A percentile compares a stretch with the other conserved stretches of the same genome.
phyloP scores from a whole-genome alignment of 306 rosid species.

The Aeschynomene evenia region DNA sequence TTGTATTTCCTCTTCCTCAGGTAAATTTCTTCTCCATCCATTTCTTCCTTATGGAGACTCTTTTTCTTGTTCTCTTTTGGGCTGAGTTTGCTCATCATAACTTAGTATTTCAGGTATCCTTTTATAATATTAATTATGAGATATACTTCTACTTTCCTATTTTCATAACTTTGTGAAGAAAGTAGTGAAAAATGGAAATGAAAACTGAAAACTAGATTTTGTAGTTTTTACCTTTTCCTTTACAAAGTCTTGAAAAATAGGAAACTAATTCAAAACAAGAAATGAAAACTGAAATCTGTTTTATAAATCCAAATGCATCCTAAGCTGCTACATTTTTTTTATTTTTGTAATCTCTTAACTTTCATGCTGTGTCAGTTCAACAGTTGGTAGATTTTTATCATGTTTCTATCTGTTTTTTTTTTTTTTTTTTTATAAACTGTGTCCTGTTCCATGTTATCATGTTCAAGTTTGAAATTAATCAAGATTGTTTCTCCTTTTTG shows the following conservation, averaged over 20 bases:
- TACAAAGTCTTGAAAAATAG: no score
- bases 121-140: slow-evolving; percentile 11
- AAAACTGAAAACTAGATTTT: no score
- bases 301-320: no score
- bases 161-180: no score
- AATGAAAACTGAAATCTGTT: no score
- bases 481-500: not conserved
- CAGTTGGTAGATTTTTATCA: not conserved
- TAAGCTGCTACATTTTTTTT: not conserved
- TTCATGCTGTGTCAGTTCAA: not conserved
- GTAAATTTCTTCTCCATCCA: slow-evolving; percentile 32
- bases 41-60: not conserved
- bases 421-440: not conserved
- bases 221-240: no score
- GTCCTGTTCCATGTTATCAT: not conserved
- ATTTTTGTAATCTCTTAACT: not conserved
- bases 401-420: not conserved
- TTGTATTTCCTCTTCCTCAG: slow-evolving; percentile 81
- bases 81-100: not conserved
- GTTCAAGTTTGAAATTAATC: not conserved
- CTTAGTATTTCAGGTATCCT: not conserved
- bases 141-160: no score
- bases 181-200: no score
- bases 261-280: no score
- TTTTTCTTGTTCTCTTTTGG: not conserved